Evolutionary conservation across 805 yeast genomes (phyloP).

Genomic region (Maudiozyma bulderi): DNA sequence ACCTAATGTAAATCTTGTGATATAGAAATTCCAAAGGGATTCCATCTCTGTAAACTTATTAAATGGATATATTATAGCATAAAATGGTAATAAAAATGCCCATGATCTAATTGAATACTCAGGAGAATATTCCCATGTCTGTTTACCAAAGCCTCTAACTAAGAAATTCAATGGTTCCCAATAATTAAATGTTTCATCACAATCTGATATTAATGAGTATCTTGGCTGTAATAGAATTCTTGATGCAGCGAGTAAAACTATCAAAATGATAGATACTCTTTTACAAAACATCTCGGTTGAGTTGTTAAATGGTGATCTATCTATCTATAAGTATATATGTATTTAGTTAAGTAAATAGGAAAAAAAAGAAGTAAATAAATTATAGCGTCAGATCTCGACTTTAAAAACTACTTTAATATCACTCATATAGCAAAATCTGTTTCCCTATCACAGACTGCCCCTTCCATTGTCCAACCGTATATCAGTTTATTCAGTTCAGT

Average conservation of each 20-base stretch:
- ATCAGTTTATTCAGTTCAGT: too few relatives aligned
- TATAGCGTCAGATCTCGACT: too few relatives aligned
- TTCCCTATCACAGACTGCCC: too few relatives aligned
- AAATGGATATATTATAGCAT: conserved; percentile 18
- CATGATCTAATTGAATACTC: conserved; percentile 81
- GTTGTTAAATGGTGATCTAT: not conserved
- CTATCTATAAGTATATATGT: not conserved
- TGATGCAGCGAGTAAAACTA: conserved; percentile 13
- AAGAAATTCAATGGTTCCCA: conserved; percentile 88
- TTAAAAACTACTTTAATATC: too few relatives aligned
- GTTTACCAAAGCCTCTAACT: conserved; percentile 75
- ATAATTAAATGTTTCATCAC: conserved; percentile 87
- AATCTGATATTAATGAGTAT: conserved; percentile 68
- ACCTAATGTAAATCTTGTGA: conserved; percentile 21
- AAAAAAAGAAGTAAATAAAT: too few relatives aligned
- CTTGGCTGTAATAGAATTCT: conserved; percentile 32
- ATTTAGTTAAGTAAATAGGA: too few relatives aligned
- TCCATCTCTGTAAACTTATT: conserved; percentile 23
- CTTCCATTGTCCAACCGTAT: too few relatives aligned
- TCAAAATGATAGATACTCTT: conserved; percentile 5
- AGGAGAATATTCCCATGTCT: conserved; percentile 96
- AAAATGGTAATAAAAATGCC: conserved; percentile 51
- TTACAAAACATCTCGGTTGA: not conserved
- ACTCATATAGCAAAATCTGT: too few relatives aligned
- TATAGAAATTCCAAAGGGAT: conserved; percentile 19